A percentile compares a stretch with the other conserved stretches of the same genome.
Evolutionary conservation across 2,329 filamentous ascomycete species (phyloP).

Genomic region (Colletotrichum tamarilloi): DNA sequence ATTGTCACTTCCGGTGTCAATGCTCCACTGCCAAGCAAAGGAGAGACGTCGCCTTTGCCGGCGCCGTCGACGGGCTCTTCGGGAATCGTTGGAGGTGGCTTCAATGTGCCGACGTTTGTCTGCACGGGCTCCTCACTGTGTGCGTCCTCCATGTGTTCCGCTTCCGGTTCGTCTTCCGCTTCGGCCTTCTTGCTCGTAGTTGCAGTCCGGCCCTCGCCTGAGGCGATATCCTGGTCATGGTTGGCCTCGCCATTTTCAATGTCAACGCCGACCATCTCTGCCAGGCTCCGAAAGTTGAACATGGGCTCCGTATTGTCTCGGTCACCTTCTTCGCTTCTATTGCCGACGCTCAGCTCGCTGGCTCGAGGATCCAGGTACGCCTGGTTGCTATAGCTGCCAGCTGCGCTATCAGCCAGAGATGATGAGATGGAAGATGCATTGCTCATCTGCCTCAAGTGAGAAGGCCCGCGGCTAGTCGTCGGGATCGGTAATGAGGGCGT

Average conservation of each 20-base stretch:
- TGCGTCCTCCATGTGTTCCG: conserved; percentile 49
- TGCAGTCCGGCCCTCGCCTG: conserved; percentile 38
- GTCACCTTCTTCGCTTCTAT: conserved; percentile 60
- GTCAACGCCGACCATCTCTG: conserved; percentile 81
- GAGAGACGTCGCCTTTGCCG: conserved; percentile 20
- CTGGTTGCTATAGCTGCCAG: conserved; percentile 59
- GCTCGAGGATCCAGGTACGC: conserved; percentile 58
- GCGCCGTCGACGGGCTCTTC: conserved; percentile 44
- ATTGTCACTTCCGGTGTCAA: conserved; percentile 57
- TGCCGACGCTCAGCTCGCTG: conserved; percentile 64
- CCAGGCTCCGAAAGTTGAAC: conserved; percentile 92
- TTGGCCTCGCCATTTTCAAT: conserved; percentile 61
- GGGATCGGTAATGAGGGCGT: conserved; percentile 57
- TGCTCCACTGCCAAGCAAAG: conserved; percentile 34
- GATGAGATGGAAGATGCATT: conserved; percentile 88
- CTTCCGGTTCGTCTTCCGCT: conserved; percentile 46
- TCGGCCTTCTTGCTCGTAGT: conserved; percentile 43
- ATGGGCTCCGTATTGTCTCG: conserved; percentile 75
- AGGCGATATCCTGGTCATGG: conserved; percentile 41
- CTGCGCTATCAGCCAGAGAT: conserved; percentile 76
- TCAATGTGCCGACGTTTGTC: conserved; percentile 34
- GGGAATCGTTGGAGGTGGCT: conserved; percentile 26
- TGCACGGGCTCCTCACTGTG: conserved; percentile 34
- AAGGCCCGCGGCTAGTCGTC: conserved; percentile 67
- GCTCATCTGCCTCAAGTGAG: conserved; percentile 84